Evolutionary conservation across 352 stramenopile species (phyloP).

Genomic region (Pythium coloratum): DNA sequence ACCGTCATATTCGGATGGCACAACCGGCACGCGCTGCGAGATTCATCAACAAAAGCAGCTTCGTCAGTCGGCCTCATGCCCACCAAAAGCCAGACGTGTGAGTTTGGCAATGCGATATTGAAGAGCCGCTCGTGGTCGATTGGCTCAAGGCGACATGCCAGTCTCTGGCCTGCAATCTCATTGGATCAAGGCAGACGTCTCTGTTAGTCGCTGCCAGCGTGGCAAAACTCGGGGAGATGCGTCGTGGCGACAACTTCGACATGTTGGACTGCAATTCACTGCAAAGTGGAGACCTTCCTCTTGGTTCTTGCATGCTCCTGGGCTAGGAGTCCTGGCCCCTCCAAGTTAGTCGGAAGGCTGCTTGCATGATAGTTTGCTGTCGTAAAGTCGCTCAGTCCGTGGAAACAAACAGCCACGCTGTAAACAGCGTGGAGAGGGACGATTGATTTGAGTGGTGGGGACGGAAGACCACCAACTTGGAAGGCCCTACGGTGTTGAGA

Average conservation of each 20-base stretch:
- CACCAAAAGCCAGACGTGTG: neutral
- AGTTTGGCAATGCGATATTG: constrained; percentile 2
- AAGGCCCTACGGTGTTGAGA: neutral
- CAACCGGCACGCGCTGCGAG: neutral
- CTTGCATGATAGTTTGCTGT: neutral
- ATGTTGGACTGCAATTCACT: neutral
- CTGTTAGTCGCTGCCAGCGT: neutral
- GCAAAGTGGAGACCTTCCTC: no score
- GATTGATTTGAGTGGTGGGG: neutral
- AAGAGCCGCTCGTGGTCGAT: constrained; percentile 6
- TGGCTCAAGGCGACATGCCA: constrained; percentile 18
- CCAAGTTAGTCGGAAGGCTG: neutral
- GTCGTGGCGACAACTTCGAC: neutral
- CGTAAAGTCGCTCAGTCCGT: neutral
- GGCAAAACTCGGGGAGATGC: neutral
- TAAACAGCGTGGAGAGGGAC: neutral
- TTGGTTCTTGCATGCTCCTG: neutral
- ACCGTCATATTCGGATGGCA: neutral
- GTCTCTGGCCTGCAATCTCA: neutral
- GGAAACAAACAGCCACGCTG: neutral
- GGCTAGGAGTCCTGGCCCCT: no score
- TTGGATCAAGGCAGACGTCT: constrained; percentile 22
- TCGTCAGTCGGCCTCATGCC: neutral
- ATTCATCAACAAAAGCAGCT: neutral
- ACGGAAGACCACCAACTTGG: neutral